phyloP scores from a whole-genome alignment of 495 filamentous ascomycete species.

The Penicillium herquei region DNA sequence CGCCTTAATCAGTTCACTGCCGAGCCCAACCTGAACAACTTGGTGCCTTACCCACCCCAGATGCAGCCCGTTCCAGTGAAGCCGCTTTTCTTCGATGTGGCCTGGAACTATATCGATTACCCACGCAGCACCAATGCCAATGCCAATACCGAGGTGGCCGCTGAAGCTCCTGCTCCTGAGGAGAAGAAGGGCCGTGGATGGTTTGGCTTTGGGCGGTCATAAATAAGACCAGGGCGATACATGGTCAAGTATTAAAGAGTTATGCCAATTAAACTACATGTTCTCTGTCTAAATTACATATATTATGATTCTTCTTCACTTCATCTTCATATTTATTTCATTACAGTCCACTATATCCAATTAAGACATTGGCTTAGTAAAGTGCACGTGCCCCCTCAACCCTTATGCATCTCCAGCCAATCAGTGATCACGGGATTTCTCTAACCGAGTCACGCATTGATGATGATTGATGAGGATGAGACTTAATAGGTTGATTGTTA shows the following conservation, averaged over 20 bases:
- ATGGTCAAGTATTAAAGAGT: neutral
- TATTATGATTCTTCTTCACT: too few species aligned
- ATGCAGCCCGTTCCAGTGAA: constrained; percentile 87
- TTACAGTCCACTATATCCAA: neutral
- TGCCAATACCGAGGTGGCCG: neutral
- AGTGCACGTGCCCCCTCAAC: constrained; percentile 10
- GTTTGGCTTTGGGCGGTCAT: constrained; percentile 83
- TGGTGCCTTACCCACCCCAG: constrained; percentile 84
- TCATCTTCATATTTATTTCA: too few species aligned
- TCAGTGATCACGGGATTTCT: constrained; percentile 3
- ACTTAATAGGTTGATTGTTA: too few species aligned
- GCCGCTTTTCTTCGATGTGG: constrained; percentile 92
- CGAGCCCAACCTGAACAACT: constrained; percentile 67
- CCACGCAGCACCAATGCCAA: constrained; percentile 50
- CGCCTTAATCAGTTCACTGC: constrained; percentile 71
- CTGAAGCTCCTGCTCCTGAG: constrained; percentile 31
- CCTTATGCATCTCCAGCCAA: constrained; percentile 11
- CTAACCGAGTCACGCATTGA: constrained; percentile 21
- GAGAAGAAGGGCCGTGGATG: constrained; percentile 71
- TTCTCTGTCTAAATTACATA: too few species aligned
- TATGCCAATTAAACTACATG: too few species aligned
- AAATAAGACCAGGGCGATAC: neutral
- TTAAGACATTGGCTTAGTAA: neutral
- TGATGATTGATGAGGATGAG: constrained; percentile 1
- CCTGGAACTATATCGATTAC: constrained; percentile 98